Evolutionary conservation across 306 rosid species (phyloP), one percentile per base, ranked within the genome.

Genomic region (Vachellia pachyceras): DNA sequence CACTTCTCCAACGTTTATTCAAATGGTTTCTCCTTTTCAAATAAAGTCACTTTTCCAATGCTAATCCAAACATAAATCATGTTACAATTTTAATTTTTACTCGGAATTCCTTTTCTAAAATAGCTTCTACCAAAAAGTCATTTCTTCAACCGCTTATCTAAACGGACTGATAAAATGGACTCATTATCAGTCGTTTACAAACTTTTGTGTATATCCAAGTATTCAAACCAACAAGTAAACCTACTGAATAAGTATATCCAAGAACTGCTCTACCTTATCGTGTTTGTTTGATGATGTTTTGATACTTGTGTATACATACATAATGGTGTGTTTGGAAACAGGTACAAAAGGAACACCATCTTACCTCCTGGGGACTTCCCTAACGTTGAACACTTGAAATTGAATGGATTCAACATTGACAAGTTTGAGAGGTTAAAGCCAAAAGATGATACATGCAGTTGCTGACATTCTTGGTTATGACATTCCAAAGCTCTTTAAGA

Each of bases 361-460:
- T n/a, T 95, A 70, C 99, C 99, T 4, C 82, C 96, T 0, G 99
- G 99, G 33, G 99, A 95, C 77, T 95, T 95, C 75, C 99, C 99
- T 13, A 86, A 86, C 86, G 86, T 85, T 25, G 99, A 95, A 2
- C 65, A 93, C 1, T 95, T 89, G 70, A 87, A 68, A 82, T 84
- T 95, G 76, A 79, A 69, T 40, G 93, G 96, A 39, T 93, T 81
- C 88, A 93, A 78, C 86, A 33, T 95, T 10, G 98, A 93, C 79
- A 95, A 86, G 76, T 95, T 95, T 50, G 99, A 93, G 87, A 95
- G 73, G 89, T 82, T 95, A 88, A 93, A 89, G 81, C 90, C 96
- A n/a, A 25, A 92, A 82, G 78, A 78, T 89, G 92, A 87, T 91
- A 54, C 93, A 93, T 82, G 75, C 96, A 0, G 97, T 95, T 97